Percentiles rank a stretch among this genome's conserved stretches.
phyloP scores from a whole-genome alignment of 23 red algal genomes.

The Gracilaria vermiculophylla region DNA sequence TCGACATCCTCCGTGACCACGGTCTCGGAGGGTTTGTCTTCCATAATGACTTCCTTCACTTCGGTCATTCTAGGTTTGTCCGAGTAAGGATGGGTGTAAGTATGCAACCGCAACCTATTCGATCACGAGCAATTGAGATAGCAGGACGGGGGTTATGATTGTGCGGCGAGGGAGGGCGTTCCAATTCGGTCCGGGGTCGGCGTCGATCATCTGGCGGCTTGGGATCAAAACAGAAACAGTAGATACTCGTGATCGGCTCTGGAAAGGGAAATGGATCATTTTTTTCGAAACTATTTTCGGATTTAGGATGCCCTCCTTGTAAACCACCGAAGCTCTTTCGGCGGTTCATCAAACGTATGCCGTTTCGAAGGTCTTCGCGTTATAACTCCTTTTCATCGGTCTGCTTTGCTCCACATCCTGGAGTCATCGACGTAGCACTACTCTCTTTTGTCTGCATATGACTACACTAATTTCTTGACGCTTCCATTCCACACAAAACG shows the following conservation, averaged over 20 bases:
- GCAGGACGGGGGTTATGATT: neutral
- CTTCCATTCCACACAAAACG: too few species aligned
- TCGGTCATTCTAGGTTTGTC: slow-evolving; percentile 13
- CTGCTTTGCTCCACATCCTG: too few species aligned
- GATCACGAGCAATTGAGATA: neutral
- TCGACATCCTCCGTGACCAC: slow-evolving; percentile 27
- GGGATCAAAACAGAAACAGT: neutral
- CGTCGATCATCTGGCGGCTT: neutral
- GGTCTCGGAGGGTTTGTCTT: slow-evolving; percentile 25
- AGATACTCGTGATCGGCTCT: neutral
- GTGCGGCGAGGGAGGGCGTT: neutral
- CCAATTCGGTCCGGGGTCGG: neutral
- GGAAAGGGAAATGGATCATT: neutral
- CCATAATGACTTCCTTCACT: slow-evolving; percentile 28
- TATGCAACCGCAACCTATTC: neutral
- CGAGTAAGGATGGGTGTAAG: neutral
- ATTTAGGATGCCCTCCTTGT: too few species aligned
- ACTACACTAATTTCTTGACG: too few species aligned
- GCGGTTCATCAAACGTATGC: too few species aligned
- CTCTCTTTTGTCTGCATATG: too few species aligned
- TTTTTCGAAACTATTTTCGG: neutral
- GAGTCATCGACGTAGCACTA: too few species aligned
- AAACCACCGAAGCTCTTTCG: too few species aligned
- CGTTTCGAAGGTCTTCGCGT: too few species aligned
- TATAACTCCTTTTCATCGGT: too few species aligned